A percentile compares a stretch with the other conserved stretches of the same genome.
Conservation (phyloP, 1,284 basidiomycete species). For the Ustilago loliicola region DNA sequence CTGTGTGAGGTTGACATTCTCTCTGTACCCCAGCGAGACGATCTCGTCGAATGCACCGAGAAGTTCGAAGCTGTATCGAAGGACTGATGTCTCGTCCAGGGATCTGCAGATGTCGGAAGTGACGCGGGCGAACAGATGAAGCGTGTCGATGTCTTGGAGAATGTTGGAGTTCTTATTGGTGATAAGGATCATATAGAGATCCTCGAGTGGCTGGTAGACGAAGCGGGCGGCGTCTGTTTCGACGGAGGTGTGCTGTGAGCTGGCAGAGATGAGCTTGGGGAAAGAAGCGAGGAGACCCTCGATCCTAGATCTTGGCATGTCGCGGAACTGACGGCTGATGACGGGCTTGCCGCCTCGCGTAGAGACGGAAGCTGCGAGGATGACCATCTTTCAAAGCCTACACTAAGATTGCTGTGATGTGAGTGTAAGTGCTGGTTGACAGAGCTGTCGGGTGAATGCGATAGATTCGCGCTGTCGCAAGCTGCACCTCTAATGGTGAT, state of each 20-base stretch:
- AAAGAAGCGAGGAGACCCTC: slow-evolving; percentile 96
- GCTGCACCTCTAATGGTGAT: not conserved
- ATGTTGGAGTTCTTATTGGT: slow-evolving; percentile 99
- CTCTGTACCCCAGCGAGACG: slow-evolving; percentile 91
- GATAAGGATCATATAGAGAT: slow-evolving; percentile 96
- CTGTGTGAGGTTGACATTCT: slow-evolving; percentile 91
- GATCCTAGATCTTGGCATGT: slow-evolving; percentile 90
- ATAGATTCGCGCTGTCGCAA: not conserved
- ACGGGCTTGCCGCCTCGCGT: slow-evolving; percentile 94
- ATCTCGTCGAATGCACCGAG: slow-evolving; percentile 97
- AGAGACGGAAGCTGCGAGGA: slow-evolving; percentile 91
- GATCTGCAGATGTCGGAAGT: slow-evolving; percentile 85
- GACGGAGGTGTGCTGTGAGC: slow-evolving; percentile 94
- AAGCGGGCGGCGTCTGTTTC: slow-evolving; percentile 77
- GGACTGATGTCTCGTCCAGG: slow-evolving; percentile 89
- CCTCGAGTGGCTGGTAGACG: slow-evolving; percentile 98
- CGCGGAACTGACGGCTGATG: slow-evolving; percentile 94
- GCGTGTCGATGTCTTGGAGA: slow-evolving; percentile 95
- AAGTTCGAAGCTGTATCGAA: slow-evolving; percentile 92
- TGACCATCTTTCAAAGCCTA: slow-evolving; percentile 74
- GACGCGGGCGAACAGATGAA: slow-evolving; percentile 92
- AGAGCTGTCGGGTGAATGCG: not conserved
- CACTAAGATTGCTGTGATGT: not conserved
- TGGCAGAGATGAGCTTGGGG: slow-evolving; percentile 96
- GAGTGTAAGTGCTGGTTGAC: not conserved